Evolutionary conservation across 805 yeast genomes (phyloP), one percentile per base, ranked within the genome.

Genomic region (Candida patagonica): DNA sequence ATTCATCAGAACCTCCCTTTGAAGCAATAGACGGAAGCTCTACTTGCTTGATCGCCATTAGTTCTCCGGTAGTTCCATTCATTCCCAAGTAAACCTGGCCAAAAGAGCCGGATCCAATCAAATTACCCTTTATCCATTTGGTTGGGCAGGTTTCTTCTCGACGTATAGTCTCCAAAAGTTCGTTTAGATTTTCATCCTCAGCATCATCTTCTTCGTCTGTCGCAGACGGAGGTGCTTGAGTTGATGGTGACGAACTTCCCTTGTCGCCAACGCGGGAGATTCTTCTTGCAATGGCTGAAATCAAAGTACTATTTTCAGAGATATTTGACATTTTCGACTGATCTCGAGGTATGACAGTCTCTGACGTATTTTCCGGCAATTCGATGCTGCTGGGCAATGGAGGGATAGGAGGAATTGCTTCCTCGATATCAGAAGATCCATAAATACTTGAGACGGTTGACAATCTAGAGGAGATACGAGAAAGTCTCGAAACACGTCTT

Each of bases 11-110:
- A n/a, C n/a, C n/a, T 34, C 45, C 57, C 15, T 46, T 50, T 26
- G 47, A 52, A 15, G 54, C 69, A 42, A 43, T 60, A 3, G 26
- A 20, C 1, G 82, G 79, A 13, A 88, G 57, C 35, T 80, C 81
- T 1, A 92, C 96, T 57, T 88, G 96, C 55, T 92, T 92, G 15
- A 92, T 96, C 1, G 97, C 98, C 95, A 89, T 85, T 38, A 92
- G 67, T 56, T 87, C 97, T 31, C 98, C 98, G 0, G 95, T 87
- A 25, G 80, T 61, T 1, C 95, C 82, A 56, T 88, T 85, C 78
- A 92, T 77, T 0, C 96, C 98, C 26, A 92, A 64, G 46, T 81
- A 88, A 1, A 92, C 98, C 1, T 85, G 78, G 24, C 97, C 98
- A 66, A 87, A 92, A 44, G 94, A 80, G 2, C 98, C 98, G 7